Evolutionary conservation across 495 filamentous ascomycete species (phyloP).

Genomic region (Tirmania nivea): DNA sequence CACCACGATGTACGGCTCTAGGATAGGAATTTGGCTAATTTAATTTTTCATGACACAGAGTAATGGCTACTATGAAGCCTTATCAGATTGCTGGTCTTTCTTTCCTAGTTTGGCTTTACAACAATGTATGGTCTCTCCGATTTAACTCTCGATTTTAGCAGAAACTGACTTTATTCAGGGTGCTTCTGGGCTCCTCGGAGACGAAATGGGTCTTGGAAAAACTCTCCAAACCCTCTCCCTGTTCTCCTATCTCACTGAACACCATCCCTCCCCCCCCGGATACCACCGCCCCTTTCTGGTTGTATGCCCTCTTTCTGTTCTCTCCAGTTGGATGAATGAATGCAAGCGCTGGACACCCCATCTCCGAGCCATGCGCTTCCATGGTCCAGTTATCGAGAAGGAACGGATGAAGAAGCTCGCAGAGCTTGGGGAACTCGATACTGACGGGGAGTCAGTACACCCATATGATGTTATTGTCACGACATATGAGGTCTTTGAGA

Average conservation of each 20-base stretch:
- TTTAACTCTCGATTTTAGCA: neutral
- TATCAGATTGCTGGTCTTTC: slow-evolving; percentile 42
- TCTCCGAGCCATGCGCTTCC: slow-evolving; percentile 33
- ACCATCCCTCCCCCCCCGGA: slow-evolving; percentile 7
- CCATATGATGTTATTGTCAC: slow-evolving; percentile 34
- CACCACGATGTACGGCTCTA: neutral
- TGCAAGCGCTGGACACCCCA: slow-evolving; percentile 35
- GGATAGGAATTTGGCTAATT: neutral
- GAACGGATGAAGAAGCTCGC: slow-evolving; percentile 30
- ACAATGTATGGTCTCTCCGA: slow-evolving; percentile 20
- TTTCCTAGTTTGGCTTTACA: slow-evolving; percentile 35
- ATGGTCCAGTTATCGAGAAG: slow-evolving; percentile 31
- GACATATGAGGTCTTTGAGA: slow-evolving; percentile 37
- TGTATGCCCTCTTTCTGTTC: slow-evolving; percentile 36
- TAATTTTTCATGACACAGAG: slow-evolving; percentile 5
- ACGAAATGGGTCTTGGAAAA: slow-evolving; percentile 46
- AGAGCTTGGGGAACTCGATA: slow-evolving; percentile 18
- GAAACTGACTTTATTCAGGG: slow-evolving; percentile 13
- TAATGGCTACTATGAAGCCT: slow-evolving; percentile 35
- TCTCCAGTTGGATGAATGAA: slow-evolving; percentile 36
- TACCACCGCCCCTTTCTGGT: slow-evolving; percentile 34
- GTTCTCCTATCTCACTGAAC: slow-evolving; percentile 19
- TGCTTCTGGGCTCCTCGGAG: slow-evolving; percentile 34
- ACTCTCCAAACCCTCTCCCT: slow-evolving; percentile 38
- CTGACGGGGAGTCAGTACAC: slow-evolving; percentile 1